Evolutionary conservation across 148 eudicot species (phyloP).

Genomic region (Chenopodium quinoa): DNA sequence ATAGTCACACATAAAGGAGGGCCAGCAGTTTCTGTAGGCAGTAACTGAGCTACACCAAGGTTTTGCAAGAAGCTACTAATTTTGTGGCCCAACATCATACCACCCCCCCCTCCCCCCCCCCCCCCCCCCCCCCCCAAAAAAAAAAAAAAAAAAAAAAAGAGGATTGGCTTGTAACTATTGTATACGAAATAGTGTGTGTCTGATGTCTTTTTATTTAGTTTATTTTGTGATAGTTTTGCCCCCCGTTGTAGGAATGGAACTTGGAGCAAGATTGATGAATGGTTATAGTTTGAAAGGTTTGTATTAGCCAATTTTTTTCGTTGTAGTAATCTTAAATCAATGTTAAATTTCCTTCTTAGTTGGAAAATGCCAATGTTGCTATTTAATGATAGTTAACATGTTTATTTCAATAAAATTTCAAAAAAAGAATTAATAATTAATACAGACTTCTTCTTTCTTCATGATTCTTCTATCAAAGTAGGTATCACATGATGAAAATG

Average conservation of each 20-base stretch:
- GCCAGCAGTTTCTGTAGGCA: not conserved
- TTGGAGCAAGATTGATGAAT: not conserved
- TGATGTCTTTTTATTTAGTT: not conserved
- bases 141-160: not conserved
- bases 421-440: too few relatives aligned
- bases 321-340: too few relatives aligned
- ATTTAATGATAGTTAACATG: too few relatives aligned
- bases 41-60: not conserved
- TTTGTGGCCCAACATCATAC: not conserved
- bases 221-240: not conserved
- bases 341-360: too few relatives aligned
- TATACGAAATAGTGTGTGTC: not conserved
- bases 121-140: not conserved
- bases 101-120: not conserved
- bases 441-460: too few relatives aligned
- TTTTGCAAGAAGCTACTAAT: too few relatives aligned
- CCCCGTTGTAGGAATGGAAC: not conserved
- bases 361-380: too few relatives aligned
- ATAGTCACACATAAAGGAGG: not conserved
- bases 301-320: not conserved
- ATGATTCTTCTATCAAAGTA: too few relatives aligned
- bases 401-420: too few relatives aligned
- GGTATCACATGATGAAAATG: too few relatives aligned
- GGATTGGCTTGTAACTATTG: not conserved
- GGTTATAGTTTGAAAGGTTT: not conserved